phyloP scores from a whole-genome alignment of 306 rosid species.

The Comarum palustre region DNA sequence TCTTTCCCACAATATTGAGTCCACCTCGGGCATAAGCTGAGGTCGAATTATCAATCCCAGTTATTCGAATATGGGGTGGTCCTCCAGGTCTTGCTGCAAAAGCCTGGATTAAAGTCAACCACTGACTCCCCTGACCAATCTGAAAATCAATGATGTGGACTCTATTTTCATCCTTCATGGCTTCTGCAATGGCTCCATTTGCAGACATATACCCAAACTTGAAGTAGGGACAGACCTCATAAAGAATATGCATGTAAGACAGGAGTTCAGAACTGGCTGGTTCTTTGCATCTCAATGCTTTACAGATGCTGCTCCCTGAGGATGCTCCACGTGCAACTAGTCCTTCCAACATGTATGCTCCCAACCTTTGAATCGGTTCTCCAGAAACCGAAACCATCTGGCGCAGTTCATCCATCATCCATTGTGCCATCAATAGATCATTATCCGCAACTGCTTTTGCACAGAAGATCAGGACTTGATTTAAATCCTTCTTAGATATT shows the following conservation, averaged over 20 bases:
- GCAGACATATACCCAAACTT: slow-evolving; percentile 98
- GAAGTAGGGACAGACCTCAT: slow-evolving; percentile 92
- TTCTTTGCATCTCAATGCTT: slow-evolving; percentile 70
- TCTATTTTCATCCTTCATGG: slow-evolving; percentile 75
- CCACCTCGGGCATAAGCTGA: slow-evolving; percentile 95
- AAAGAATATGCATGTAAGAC: slow-evolving; percentile 81
- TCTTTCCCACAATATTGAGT: slow-evolving; percentile 63
- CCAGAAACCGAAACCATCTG: slow-evolving; percentile 89
- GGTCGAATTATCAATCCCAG: slow-evolving; percentile 75
- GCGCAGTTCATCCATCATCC: slow-evolving; percentile 74
- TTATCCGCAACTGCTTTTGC: slow-evolving; percentile 74
- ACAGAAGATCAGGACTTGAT: slow-evolving; percentile 61
- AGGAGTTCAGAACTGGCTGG: slow-evolving; percentile 74
- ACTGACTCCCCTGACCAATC: slow-evolving; percentile 87
- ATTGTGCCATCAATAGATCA: slow-evolving; percentile 61
- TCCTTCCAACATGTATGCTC: slow-evolving; percentile 97
- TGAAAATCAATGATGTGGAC: slow-evolving; percentile 96
- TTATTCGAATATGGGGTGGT: slow-evolving; percentile 92
- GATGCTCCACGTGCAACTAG: slow-evolving; percentile 65
- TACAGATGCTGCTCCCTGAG: slow-evolving; percentile 77
- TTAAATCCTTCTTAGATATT: slow-evolving; percentile 61
- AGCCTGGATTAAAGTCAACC: slow-evolving; percentile 92
- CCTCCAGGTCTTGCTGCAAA: slow-evolving; percentile 98
- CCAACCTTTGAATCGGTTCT: slow-evolving; percentile 88
- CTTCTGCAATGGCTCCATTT: slow-evolving; percentile 98